Evolutionary conservation across 768 basidiomycete genomes (phyloP), one percentile per base, ranked within the genome.

Genomic region (Mycena filopes): DNA sequence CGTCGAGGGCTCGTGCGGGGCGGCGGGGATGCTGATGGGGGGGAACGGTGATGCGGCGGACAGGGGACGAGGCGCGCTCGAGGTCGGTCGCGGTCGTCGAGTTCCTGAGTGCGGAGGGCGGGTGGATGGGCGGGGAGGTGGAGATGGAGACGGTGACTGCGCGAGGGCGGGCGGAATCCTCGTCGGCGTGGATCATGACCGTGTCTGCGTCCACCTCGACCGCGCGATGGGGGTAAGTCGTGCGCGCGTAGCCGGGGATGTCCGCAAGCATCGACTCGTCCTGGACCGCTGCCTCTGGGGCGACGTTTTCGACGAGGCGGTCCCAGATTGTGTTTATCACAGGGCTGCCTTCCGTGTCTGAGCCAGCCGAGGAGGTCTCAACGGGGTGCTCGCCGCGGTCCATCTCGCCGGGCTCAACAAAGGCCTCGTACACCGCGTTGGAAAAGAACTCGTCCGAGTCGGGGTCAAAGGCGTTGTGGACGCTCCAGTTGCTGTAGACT

Each of bases 381-480:
- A 74, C 71, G 20, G 76, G 58, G 62, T 78, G 72, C 55, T 78
- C 80, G 55, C 78, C 71, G 38, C 72, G 72, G 26, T 78, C 77
- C 36, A 77, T 74, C 16, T 79, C 77, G 2, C 73, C 78, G 63
- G 82, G 81, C 76, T 80, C 82, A 72, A 90, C 68, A 76, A 90
- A 89, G 67, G 85, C 86, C 82, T 93, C 91, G 76, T 86, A 88
- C 64, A 89, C 83, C 36, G 88, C 88, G 56, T 77, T 78, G 63
- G 78, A 79, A 72, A 90, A 89, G 73, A 92, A 92, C 68, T 91
- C 90, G 70, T 92, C 90, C n/a, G 90, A 88, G 76, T 93, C 91
- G 7, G 91, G 91, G 76, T 93, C 90, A 75, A 93, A 93, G 12
- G 85, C 81, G 73, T 91, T 90, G 76, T 81, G 82, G 66, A 81